These are phyloP conservation scores for Sporothrix brasiliensis DNA, from an alignment of 2,329 filamentous ascomycete genomes.

Conservation along the genomic window DNA sequence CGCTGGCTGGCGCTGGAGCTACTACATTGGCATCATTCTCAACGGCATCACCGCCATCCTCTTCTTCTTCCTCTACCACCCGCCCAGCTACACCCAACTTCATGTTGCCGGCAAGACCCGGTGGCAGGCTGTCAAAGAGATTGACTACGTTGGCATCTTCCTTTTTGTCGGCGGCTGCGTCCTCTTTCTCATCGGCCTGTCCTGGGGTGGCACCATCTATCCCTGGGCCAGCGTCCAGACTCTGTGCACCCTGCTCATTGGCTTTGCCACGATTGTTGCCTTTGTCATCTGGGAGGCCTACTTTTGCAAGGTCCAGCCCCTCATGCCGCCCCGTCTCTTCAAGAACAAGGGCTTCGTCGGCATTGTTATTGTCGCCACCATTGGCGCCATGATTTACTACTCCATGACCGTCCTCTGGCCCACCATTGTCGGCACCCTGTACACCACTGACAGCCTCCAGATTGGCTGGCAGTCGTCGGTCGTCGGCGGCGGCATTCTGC, in stretches of 20 bases:
- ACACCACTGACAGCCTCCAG: conserved; percentile 44
- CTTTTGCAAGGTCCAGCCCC: conserved; percentile 44
- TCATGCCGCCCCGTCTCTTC: conserved; percentile 51
- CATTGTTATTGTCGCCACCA: conserved; percentile 46
- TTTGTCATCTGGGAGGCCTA: conserved; percentile 48
- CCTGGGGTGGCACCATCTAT: conserved; percentile 48
- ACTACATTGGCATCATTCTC: conserved; percentile 53
- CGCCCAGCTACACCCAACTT: conserved; percentile 50
- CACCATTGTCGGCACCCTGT: conserved; percentile 48
- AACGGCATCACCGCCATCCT: conserved; percentile 46
- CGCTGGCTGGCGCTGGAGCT: conserved; percentile 54
- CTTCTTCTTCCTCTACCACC: conserved; percentile 52
- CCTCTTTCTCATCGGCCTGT: conserved; percentile 50
- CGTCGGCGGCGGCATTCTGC: conserved; percentile 48
- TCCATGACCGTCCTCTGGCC: conserved; percentile 51
- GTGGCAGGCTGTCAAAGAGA: conserved; percentile 46
- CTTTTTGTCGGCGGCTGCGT: conserved; percentile 49
- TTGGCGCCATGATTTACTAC: conserved; percentile 52
- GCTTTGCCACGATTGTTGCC: conserved; percentile 42
- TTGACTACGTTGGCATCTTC: conserved; percentile 52
- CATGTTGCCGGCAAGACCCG: conserved; percentile 46
- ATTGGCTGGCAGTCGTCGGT: conserved; percentile 49
- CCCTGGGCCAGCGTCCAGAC: conserved; percentile 49
- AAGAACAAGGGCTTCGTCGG: conserved; percentile 47
- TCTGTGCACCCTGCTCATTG: conserved; percentile 46